Evolutionary conservation across 2,329 filamentous ascomycete genomes (phyloP).

Genomic region (Zarea fungicola): DNA sequence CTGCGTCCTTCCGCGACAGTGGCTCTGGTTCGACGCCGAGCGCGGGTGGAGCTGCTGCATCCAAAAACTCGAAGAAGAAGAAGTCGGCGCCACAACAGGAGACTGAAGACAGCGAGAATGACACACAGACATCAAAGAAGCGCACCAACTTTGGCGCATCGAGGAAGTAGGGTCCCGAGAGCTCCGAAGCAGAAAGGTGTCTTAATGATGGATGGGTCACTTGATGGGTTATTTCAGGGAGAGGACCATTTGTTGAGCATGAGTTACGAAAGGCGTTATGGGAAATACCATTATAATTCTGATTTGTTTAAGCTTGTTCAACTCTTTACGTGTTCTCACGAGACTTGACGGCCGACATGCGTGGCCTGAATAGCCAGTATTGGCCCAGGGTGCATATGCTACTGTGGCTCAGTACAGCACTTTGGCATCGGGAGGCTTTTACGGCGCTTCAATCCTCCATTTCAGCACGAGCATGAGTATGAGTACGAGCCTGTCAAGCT

Average conservation of each 20-base stretch:
- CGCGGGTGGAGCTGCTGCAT: slow-evolving; percentile 38
- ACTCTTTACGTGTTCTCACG: background rate
- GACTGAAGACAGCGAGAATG: slow-evolving; percentile 54
- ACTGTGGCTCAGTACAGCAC: too few species aligned
- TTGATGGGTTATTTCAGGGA: too few species aligned
- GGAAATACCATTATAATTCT: slow-evolving; percentile 3
- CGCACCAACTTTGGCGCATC: slow-evolving; percentile 54
- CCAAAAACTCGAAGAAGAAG: slow-evolving; percentile 51
- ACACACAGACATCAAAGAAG: slow-evolving; percentile 48
- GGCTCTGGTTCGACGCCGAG: slow-evolving; percentile 41
- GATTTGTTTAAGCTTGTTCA: background rate
- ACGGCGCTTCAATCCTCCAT: too few species aligned
- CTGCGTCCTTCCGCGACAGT: slow-evolving; percentile 51
- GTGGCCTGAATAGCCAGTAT: too few species aligned
- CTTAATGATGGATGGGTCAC: too few species aligned
- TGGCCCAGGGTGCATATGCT: too few species aligned
- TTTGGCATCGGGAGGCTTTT: too few species aligned
- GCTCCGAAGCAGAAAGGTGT: background rate
- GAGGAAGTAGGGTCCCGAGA: slow-evolving; percentile 35
- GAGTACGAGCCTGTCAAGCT: too few species aligned
- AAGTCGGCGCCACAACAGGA: slow-evolving; percentile 24
- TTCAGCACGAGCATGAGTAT: too few species aligned
- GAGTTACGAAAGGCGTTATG: slow-evolving; percentile 5
- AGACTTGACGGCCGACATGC: too few species aligned
- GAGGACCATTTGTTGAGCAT: too few species aligned